Conservation (phyloP, 2,329 filamentous ascomycete genomes). For the Camillea tinctor region DNA sequence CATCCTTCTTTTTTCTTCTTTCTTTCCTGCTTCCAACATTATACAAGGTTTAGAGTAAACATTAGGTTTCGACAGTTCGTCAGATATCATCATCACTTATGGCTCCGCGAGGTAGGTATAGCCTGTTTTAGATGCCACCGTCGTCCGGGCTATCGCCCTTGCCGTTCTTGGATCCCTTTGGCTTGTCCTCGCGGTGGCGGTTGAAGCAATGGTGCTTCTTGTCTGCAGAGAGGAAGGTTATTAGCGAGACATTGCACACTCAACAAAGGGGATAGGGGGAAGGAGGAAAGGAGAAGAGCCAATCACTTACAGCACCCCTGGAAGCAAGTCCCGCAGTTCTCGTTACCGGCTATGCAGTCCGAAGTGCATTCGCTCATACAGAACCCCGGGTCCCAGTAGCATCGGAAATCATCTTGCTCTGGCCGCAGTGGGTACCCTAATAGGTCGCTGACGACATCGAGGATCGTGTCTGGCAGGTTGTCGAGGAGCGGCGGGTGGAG, state of each 20-base stretch:
- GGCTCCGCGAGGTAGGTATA: neutral
- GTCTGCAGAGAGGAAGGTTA: conserved; percentile 1
- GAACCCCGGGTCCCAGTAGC: conserved; percentile 5
- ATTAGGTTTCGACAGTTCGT: too few species aligned
- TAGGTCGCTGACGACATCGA: conserved; percentile 10
- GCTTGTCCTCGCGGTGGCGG: neutral
- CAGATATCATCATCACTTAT: too few species aligned
- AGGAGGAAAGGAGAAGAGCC: neutral
- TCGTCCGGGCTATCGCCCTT: neutral
- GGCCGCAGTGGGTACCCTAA: conserved; percentile 8
- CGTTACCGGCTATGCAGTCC: conserved; percentile 6
- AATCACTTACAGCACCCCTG: conserved; percentile 16
- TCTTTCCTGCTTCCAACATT: too few species aligned
- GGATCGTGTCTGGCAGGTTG: conserved; percentile 9
- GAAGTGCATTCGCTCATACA: conserved; percentile 17
- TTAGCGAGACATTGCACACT: conserved; percentile 1
- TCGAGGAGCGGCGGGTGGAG: conserved; percentile 5
- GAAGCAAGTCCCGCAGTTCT: conserved; percentile 15
- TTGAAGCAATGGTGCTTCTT: neutral
- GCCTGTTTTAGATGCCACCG: neutral
- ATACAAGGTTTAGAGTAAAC: too few species aligned
- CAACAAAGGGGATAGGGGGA: neutral
- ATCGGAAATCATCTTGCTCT: neutral
- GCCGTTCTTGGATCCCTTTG: neutral
- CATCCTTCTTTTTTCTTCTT: too few species aligned